Evolutionary conservation across 169 alveolate genomes (phyloP), one percentile per base, ranked within the genome.

Genomic region (Plasmodium vivax): DNA sequence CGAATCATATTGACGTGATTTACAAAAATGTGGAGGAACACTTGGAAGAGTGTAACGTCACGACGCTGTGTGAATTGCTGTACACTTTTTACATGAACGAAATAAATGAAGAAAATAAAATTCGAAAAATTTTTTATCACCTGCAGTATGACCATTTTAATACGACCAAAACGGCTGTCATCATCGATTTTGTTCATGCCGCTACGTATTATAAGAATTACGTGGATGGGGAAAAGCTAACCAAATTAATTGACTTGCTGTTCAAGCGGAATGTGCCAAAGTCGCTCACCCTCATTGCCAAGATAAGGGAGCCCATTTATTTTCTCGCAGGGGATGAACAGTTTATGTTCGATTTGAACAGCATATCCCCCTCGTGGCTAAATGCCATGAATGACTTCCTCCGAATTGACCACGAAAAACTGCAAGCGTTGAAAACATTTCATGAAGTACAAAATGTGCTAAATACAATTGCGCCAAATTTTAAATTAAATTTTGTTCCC

Each of bases 11-110:
- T 30, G 95, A 91, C 34, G 85, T 91, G 27, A 91, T 91, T 43
- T 91, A 91, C 83, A 91, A 91, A 91, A 91, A 77, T 91, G 92
- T 91, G 2, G 95, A 91, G 41, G 95, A 91, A 82, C 91, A 91
- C 72, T 45, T 91, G 30, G 92, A 91, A 73, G 74, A 91, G 3
- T 91, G 95, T 72, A 91, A 91, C 41, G 71, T 72, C 1, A 82
- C 32, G 27, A 82, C 95, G n/a, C 74, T 91, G 84, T 91, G 82
- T 34, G 95, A 91, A 82, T 82, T 91, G 43, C 83, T 91, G 51
- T 91, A 82, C 54, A 91, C 95, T 19, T 82, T 91, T 82, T 91
- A 91, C 84, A 91, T 91, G 95, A 91, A 91, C 51, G 85, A 91
- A 71, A 91, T 91, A 91, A 91, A 91, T 91, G 95, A 91, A 68